Evolutionary conservation across 257 asterid genomes (phyloP).

Genomic region (Scutellaria baicalensis): DNA sequence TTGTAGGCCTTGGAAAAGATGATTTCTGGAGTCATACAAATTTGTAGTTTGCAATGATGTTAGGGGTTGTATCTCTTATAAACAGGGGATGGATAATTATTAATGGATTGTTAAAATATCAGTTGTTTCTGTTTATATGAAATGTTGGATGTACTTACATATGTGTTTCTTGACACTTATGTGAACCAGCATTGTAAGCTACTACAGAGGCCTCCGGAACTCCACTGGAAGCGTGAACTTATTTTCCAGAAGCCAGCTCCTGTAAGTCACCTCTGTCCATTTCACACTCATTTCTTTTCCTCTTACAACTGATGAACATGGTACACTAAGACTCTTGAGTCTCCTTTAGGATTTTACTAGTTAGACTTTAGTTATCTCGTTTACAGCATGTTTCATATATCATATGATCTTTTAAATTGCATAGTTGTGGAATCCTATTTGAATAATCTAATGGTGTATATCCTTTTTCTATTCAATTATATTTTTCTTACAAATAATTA

Average conservation of each 20-base stretch:
- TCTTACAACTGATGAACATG: background rate
- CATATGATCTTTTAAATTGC: background rate
- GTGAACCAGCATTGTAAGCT: slow-evolving; percentile 68
- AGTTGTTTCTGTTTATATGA: background rate
- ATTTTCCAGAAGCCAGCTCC: slow-evolving; percentile 65
- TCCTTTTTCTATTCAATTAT: background rate
- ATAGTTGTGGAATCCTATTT: slow-evolving; percentile 8
- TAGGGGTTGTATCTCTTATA: background rate
- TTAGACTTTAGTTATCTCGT: slow-evolving; percentile 5
- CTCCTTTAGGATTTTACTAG: slow-evolving; percentile 7
- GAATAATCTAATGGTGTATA: slow-evolving; percentile 13
- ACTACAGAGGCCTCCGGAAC: slow-evolving; percentile 91
- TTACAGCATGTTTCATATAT: background rate
- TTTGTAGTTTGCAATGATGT: background rate
- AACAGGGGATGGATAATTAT: slow-evolving; percentile 4
- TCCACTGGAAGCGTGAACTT: slow-evolving; percentile 70
- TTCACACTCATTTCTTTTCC: background rate
- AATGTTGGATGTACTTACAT: slow-evolving; percentile 4
- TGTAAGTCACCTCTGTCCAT: slow-evolving; percentile 50
- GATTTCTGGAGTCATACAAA: background rate
- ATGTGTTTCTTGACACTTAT: slow-evolving; percentile 13
- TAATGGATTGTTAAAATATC: background rate
- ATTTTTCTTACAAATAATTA: slow-evolving; percentile 12
- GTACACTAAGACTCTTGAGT: slow-evolving; percentile 2
- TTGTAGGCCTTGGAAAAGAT: background rate